phyloP scores from a whole-genome alignment of 2,329 filamentous ascomycete species.

The Colletotrichum caudatum region DNA sequence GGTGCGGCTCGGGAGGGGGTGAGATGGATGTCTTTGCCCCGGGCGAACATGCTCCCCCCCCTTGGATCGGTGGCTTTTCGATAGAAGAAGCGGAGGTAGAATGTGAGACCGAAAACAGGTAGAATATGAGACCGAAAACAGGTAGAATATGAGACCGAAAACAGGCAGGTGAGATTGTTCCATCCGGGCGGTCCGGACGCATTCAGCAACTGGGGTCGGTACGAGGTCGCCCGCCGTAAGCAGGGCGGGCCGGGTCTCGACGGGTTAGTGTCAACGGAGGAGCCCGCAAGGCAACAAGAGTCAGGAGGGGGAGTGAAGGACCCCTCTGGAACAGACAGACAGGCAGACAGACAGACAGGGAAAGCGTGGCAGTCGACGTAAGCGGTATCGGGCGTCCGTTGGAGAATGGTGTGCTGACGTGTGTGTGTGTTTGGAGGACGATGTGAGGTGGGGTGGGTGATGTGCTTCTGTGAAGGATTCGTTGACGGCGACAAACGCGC shows the following conservation, averaged over 20 bases:
- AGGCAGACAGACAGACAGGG: not conserved
- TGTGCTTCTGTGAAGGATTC: not conserved
- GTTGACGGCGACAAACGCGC: not conserved
- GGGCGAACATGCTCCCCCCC: not conserved
- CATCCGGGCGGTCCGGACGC: not conserved
- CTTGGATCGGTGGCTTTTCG: too few relatives aligned
- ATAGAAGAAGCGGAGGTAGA: too few relatives aligned
- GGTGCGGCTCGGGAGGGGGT: not conserved
- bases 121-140: too few relatives aligned
- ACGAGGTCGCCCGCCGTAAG: not conserved
- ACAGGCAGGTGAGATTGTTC: not conserved
- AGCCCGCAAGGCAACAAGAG: not conserved
- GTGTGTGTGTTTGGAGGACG: not conserved
- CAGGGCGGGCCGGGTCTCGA: not conserved
- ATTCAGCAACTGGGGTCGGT: not conserved
- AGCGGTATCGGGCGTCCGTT: not conserved
- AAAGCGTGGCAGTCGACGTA: not conserved
- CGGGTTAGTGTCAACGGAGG: not conserved
- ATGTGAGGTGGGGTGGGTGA: not conserved
- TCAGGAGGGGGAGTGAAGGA: too few relatives aligned
- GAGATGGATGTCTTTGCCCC: not conserved
- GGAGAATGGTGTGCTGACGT: conserved; percentile 6
- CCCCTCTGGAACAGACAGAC: too few relatives aligned
- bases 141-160: too few relatives aligned
- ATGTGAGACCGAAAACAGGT: too few relatives aligned